Base-by-base conservation (phyloP, 2,329 filamentous ascomycete genomes). In the Colletotrichum destructivum region DNA sequence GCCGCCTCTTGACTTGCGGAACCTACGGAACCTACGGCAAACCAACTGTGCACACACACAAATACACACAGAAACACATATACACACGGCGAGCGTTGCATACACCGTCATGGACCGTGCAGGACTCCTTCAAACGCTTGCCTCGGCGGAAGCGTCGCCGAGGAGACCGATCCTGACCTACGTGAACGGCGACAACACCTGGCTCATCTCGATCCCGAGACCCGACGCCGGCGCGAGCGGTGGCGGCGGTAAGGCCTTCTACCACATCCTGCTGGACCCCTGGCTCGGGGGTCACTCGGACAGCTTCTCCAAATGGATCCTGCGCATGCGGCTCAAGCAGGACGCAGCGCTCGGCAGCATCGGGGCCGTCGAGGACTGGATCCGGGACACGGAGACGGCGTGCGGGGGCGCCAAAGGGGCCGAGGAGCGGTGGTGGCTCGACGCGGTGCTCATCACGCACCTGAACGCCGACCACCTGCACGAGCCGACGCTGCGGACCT, bases 161-260 rank as follows among this genome's bases (percentile, higher is more conserved):
- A 42, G 6, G 35, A 49, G 62, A 42, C 79, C 81, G 0, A 72
- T 80, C 8, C 57, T 81, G 18, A 81, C 80, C 0, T 77, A 75
- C 9, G 71, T 81, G 8, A 82, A 82, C 62, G 80, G 79, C 6
- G 80, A 82, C 56, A 78, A 78, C 18, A 78, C 79, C 42, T 82
- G 80, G 80, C 71, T 82, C 2, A 67, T 81, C 42, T 81, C 79
- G 8, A 77, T 82, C 49, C 79, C 79, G 2, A 76, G 76, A 7
- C 79, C 31, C 11, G 7, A 79, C 3, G 52, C 61, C 12, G 78
- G 79, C 16, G 26, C 26, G 26, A 26, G 26, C 26, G 26, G 4
- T 4, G 74, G 71, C 15, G 65, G 55, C 2, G 73, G 75, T 13
- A 77, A 77, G 56, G 72, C 65, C 2, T 82, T 77, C 69, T 81